A percentile compares a stretch with the other conserved stretches of the same genome.
Evolutionary conservation across 148 eudicot genomes (phyloP).

Genomic region (Camellia japonica): DNA sequence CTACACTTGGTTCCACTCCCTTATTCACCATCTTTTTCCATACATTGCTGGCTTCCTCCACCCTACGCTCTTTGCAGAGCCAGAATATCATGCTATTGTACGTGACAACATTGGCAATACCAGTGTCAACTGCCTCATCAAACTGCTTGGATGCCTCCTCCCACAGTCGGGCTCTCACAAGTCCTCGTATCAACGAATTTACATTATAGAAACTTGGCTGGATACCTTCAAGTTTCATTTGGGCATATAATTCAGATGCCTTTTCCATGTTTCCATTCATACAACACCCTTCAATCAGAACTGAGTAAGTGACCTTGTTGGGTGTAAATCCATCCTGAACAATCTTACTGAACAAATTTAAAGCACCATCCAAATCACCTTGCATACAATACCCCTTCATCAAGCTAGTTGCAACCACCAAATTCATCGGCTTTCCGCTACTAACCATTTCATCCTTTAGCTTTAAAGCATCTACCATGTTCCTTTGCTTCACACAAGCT

Average conservation of each 20-base stretch:
- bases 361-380: conserved; percentile 55
- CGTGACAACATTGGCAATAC: conserved; percentile 51
- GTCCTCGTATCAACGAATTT: conserved; percentile 61
- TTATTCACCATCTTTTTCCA: conserved; percentile 56
- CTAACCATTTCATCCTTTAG: conserved; percentile 66
- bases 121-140: conserved; percentile 56
- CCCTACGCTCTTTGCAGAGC: conserved; percentile 46
- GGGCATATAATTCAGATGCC: conserved; percentile 44
- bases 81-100: conserved; percentile 47
- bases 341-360: conserved; percentile 48
- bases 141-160: conserved; percentile 54
- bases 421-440: conserved; percentile 43
- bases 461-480: conserved; percentile 48
- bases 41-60: conserved; percentile 46
- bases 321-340: conserved; percentile 51
- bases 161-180: conserved; percentile 27
- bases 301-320: conserved; percentile 54
- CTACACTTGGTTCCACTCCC: conserved; percentile 47
- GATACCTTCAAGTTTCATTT: conserved; percentile 58
- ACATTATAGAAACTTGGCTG: conserved; percentile 41
- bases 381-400: conserved; percentile 58
- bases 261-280: conserved; percentile 42
- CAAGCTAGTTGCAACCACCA: conserved; percentile 61
- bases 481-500: conserved; percentile 52
- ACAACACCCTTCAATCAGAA: conserved; percentile 59